Percentiles rank a stretch among this genome's conserved stretches.
Evolutionary conservation across 2,329 filamentous ascomycete species (phyloP).

Genomic region (Aureobasidium sp.): DNA sequence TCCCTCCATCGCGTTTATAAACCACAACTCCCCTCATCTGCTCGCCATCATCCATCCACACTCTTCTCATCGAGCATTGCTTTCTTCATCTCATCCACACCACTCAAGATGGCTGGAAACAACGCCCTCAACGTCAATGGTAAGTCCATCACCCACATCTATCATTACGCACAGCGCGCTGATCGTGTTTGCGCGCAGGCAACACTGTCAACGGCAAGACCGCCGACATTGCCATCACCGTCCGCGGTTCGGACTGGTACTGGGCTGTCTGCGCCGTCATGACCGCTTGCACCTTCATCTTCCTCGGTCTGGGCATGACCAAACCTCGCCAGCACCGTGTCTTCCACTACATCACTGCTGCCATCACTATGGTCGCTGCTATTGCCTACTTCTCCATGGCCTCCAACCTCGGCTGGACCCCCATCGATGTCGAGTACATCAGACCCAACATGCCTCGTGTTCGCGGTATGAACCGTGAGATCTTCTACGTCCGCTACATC

Average conservation of each 20-base stretch:
- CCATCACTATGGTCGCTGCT: constrained; percentile 49
- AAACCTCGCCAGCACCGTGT: constrained; percentile 49
- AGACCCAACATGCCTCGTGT: constrained; percentile 36
- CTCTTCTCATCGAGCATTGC: neutral
- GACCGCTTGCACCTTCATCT: constrained; percentile 44
- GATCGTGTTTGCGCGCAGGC: constrained; percentile 20
- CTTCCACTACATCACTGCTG: constrained; percentile 57
- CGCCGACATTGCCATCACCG: constrained; percentile 51
- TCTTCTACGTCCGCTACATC: constrained; percentile 60
- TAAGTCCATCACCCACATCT: constrained; percentile 15
- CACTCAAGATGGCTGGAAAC: constrained; percentile 28
- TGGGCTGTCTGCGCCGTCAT: constrained; percentile 55
- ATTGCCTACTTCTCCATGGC: constrained; percentile 61
- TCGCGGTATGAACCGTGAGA: constrained; percentile 47
- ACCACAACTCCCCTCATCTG: neutral
- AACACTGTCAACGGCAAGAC: constrained; percentile 38
- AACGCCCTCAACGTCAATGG: constrained; percentile 40
- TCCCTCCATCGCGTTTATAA: neutral
- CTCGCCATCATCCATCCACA: neutral
- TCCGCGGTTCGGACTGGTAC: constrained; percentile 54
- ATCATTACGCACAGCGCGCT: neutral
- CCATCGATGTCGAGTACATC: constrained; percentile 54
- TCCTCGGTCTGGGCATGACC: constrained; percentile 45
- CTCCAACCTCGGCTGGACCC: constrained; percentile 56
- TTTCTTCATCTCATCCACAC: constrained; percentile 4